Conservation (phyloP, 176 grass and related monocot genomes). For the Triticum monococcum region DNA sequence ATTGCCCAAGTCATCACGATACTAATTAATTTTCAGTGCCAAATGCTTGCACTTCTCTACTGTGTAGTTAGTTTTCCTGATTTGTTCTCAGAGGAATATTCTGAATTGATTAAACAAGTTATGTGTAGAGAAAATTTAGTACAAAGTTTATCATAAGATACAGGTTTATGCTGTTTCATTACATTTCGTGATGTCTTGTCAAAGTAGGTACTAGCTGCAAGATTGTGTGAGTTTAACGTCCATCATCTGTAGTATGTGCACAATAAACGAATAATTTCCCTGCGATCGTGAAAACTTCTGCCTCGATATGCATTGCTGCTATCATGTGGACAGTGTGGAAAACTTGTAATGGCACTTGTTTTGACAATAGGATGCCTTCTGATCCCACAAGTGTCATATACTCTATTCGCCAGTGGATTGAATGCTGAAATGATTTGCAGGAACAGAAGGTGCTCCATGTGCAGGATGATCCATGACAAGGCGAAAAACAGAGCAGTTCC, state of each 20-base stretch:
- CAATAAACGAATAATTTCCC: neutral
- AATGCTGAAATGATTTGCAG: neutral
- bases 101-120: neutral
- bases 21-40: neutral
- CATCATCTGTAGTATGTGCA: neutral
- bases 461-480: neutral
- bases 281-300: neutral
- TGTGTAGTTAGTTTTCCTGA: neutral
- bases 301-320: neutral
- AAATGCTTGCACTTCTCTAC: neutral
- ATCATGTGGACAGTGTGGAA: neutral
- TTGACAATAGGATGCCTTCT: neutral
- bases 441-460: neutral
- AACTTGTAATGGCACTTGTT: neutral
- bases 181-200: neutral
- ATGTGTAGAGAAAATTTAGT: rapidly evolving
- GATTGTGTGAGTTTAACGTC: neutral
- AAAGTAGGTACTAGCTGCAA: neutral
- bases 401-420: neutral
- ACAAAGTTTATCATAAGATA: neutral
- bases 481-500: neutral
- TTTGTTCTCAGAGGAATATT: neutral
- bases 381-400: neutral
- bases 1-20: neutral
- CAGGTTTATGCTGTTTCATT: neutral